Evolutionary conservation across 192 early-diverging fungal genomes (phyloP).

Genomic region (Geranomyces michiganensis): DNA sequence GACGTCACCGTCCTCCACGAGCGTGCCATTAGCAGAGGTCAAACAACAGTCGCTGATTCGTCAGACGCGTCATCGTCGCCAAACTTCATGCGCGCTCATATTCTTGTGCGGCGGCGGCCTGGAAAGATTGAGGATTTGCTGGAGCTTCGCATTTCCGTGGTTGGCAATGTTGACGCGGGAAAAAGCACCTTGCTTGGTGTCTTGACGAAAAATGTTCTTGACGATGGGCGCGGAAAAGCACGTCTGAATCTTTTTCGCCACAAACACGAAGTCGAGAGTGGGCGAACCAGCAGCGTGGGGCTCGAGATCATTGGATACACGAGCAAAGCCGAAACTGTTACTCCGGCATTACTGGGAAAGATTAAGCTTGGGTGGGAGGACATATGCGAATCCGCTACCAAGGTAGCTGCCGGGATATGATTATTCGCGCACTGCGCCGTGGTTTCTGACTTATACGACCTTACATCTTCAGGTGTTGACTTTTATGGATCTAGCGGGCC

Average conservation of each 20-base stretch:
- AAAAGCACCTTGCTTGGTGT: slow-evolving; percentile 92
- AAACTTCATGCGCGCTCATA: slow-evolving; percentile 39
- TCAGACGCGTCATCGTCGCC: slow-evolving; percentile 9
- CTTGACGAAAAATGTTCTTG: slow-evolving; percentile 84
- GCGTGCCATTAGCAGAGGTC: slow-evolving; percentile 4
- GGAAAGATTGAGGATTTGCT: slow-evolving; percentile 77
- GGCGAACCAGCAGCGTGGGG: slow-evolving; percentile 89
- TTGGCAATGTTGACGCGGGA: slow-evolving; percentile 83
- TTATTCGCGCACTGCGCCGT: slow-evolving; percentile 64
- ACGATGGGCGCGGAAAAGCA: slow-evolving; percentile 91
- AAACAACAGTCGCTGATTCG: slow-evolving; percentile 6
- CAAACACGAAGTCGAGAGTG: slow-evolving; percentile 90
- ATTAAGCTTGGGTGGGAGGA: slow-evolving; percentile 80
- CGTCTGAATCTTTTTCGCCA: slow-evolving; percentile 87
- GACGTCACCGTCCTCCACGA: slow-evolving; percentile 49
- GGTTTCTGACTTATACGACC: background rate
- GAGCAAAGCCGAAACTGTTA: slow-evolving; percentile 68
- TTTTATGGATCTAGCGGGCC: slow-evolving; percentile 88
- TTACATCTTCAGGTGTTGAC: slow-evolving; percentile 61
- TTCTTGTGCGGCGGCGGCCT: slow-evolving; percentile 74
- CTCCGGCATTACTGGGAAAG: slow-evolving; percentile 52
- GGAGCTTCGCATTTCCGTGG: slow-evolving; percentile 86
- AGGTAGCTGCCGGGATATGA: slow-evolving; percentile 54
- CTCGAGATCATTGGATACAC: slow-evolving; percentile 86
- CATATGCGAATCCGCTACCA: slow-evolving; percentile 71